phyloP scores from a whole-genome alignment of 2,329 filamentous ascomycete species.

The Emergomyces africanus region DNA sequence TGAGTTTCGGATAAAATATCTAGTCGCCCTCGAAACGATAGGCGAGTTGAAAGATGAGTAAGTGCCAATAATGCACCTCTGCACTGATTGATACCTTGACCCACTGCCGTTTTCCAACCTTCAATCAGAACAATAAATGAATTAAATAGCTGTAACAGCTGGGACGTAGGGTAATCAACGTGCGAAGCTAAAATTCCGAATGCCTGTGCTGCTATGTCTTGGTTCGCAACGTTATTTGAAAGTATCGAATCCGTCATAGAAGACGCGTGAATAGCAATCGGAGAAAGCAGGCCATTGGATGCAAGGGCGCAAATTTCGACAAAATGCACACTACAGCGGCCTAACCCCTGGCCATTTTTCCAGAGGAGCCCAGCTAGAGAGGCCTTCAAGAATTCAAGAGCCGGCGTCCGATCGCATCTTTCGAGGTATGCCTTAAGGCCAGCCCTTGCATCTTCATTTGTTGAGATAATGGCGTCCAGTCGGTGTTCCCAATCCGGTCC shows the following conservation, averaged over 20 bases:
- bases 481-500: constrained; percentile 77
- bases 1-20: constrained; percentile 22
- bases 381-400: constrained; percentile 31
- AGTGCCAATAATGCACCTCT: constrained; percentile 49
- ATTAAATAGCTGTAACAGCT: constrained; percentile 26
- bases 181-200: constrained; percentile 69
- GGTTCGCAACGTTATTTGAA: constrained; percentile 59
- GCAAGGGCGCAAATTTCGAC: constrained; percentile 43
- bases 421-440: constrained; percentile 33
- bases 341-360: constrained; percentile 28
- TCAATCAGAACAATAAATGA: constrained; percentile 36
- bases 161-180: constrained; percentile 18
- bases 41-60: constrained; percentile 45
- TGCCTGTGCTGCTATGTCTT: constrained; percentile 43
- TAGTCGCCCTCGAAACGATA: constrained; percentile 36
- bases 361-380: constrained; percentile 33
- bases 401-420: constrained; percentile 21
- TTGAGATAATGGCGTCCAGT: constrained; percentile 58
- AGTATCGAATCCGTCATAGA: constrained; percentile 48
- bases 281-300: constrained; percentile 40
- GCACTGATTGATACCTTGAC: constrained; percentile 45
- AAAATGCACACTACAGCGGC: constrained; percentile 37
- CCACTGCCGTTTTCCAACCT: constrained; percentile 47
- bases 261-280: constrained; percentile 36
- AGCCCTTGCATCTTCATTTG: constrained; percentile 52